phyloP scores from a whole-genome alignment of 208 protist species.

The Crithidia sp. region DNA sequence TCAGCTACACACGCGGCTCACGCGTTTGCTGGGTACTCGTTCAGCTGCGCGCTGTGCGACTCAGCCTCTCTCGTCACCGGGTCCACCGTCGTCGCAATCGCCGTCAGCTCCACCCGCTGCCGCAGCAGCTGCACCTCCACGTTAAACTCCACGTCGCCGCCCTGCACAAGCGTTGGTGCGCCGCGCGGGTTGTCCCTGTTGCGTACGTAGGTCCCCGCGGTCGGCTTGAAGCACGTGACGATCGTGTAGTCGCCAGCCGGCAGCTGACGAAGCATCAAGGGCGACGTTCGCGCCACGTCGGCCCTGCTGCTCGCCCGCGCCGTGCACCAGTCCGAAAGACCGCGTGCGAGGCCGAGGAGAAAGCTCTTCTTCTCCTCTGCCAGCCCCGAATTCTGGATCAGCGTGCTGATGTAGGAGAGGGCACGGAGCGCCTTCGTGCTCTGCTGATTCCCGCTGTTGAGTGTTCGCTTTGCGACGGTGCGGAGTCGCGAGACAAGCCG shows the following conservation, averaged over 20 bases:
- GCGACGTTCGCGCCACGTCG: neutral
- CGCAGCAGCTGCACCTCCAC: slow-evolving; percentile 10
- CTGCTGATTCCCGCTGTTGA: slow-evolving; percentile 7
- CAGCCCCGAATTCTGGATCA: slow-evolving; percentile 3
- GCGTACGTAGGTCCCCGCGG: neutral
- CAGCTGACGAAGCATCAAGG: slow-evolving; percentile 40
- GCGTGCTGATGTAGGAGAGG: neutral
- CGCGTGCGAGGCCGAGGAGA: slow-evolving; percentile 16
- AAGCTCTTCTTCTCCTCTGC: slow-evolving; percentile 11
- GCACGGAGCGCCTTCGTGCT: slow-evolving; percentile 18
- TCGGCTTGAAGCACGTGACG: slow-evolving; percentile 39
- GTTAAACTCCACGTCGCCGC: neutral
- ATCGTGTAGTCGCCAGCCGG: slow-evolving; percentile 79
- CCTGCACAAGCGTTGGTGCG: neutral
- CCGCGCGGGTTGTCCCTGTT: neutral
- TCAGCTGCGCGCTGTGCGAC: slow-evolving; percentile 41
- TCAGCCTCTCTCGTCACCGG: slow-evolving; percentile 30
- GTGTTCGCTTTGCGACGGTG: neutral
- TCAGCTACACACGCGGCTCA: neutral
- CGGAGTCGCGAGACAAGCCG: slow-evolving; percentile 17
- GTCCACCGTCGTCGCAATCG: slow-evolving; percentile 60
- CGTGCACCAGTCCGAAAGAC: slow-evolving; percentile 15
- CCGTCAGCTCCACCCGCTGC: slow-evolving; percentile 47
- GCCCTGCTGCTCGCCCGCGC: neutral
- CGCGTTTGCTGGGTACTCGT: slow-evolving; percentile 24